A percentile compares a stretch with the other conserved stretches of the same genome.
Evolutionary conservation across 2,329 filamentous ascomycete species (phyloP).

Genomic region (Pseudopithomyces maydicus): DNA sequence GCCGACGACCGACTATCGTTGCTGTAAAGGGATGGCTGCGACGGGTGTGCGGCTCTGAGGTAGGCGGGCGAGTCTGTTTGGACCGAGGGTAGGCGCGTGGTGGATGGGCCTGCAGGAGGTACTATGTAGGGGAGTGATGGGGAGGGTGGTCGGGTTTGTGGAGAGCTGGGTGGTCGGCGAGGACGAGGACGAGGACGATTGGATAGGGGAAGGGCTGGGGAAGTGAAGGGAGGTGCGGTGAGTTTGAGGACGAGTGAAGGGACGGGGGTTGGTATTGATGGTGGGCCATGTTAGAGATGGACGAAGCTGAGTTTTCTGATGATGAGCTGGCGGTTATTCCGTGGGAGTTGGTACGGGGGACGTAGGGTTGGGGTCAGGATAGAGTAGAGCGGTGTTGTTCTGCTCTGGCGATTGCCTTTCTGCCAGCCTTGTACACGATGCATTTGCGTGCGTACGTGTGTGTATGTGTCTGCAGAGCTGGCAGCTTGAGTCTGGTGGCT

Average conservation of each 20-base stretch:
- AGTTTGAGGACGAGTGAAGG: neutral
- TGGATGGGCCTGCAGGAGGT: neutral
- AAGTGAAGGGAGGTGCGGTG: neutral
- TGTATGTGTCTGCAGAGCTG: too few relatives aligned
- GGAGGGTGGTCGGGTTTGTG: neutral
- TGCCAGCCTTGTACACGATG: too few relatives aligned
- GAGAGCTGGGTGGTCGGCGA: neutral
- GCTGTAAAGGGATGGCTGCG: neutral
- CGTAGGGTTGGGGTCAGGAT: too few relatives aligned
- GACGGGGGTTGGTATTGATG: neutral
- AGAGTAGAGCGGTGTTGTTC: too few relatives aligned
- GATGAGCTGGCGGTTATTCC: neutral
- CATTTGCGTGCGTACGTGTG: too few relatives aligned
- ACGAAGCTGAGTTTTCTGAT: neutral
- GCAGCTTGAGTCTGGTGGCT: too few relatives aligned
- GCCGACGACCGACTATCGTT: too few relatives aligned
- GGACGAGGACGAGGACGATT: neutral
- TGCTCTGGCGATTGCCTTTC: too few relatives aligned
- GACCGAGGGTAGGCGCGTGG: too few relatives aligned
- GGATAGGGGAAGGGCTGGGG: neutral
- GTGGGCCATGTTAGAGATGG: neutral
- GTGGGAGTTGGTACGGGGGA: too few relatives aligned
- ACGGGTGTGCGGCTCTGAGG: neutral
- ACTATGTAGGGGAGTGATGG: neutral
- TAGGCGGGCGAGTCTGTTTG: neutral